These are phyloP conservation scores for Pleurozium schreberi DNA, from an alignment of 225 moss, liverwort and hornwort genomes.

Conservation along the genomic window DNA sequence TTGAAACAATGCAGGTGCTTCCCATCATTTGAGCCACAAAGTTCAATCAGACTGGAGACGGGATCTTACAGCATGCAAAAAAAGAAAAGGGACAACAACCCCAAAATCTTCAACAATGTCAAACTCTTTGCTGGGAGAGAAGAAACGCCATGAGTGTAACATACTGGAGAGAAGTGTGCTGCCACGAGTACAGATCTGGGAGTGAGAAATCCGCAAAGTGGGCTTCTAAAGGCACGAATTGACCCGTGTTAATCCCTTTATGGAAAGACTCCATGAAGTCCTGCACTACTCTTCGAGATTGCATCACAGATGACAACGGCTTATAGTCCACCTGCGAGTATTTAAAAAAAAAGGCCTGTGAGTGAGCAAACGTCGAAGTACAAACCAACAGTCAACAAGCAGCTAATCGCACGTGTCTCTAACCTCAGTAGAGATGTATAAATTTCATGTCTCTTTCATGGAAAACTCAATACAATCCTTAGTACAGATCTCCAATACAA, in stretches of 20 bases:
- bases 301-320: conserved; percentile 81
- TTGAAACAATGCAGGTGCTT: not conserved
- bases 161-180: conserved; percentile 93
- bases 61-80: not conserved
- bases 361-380: not conserved
- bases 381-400: not conserved
- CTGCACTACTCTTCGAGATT: conserved; percentile 64
- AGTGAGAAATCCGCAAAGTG: conserved; percentile 68
- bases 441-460: not conserved
- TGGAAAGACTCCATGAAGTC: conserved; percentile 89
- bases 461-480: not conserved
- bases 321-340: conserved; percentile 72
- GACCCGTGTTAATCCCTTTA: conserved; percentile 56
- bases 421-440: not conserved
- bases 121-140: conserved; percentile 48
- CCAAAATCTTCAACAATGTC: not conserved
- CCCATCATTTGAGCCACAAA: not conserved
- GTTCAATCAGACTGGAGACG: not conserved
- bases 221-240: conserved; percentile 63
- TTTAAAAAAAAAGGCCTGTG: not conserved
- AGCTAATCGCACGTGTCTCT: not conserved
- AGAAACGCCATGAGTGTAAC: conserved; percentile 79
- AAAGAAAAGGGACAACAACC: not conserved
- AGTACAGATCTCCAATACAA: not conserved
- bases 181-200: conserved; percentile 78